A percentile compares a stretch with the other conserved stretches of the same genome.
phyloP scores from a whole-genome alignment of 2,329 filamentous ascomycete species.

The Penicillium hesseltinei region DNA sequence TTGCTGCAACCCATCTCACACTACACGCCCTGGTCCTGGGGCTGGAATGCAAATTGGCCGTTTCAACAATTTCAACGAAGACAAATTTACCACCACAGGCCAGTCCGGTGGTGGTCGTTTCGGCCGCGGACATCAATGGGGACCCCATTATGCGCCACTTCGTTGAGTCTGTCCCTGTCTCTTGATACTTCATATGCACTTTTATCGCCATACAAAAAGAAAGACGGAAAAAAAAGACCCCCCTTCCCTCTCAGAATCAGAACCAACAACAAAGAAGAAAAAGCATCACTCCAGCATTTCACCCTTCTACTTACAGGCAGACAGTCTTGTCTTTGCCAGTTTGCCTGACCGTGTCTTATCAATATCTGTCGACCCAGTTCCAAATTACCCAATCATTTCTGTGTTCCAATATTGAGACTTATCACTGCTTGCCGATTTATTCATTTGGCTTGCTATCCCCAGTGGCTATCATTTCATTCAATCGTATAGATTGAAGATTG shows the following conservation, averaged over 20 bases:
- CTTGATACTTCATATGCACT: background rate
- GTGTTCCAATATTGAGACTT: constrained; percentile 11
- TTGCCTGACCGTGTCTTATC: background rate
- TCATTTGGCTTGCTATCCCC: constrained; percentile 17
- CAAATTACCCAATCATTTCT: constrained; percentile 5
- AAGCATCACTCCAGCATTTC: background rate
- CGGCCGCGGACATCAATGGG: constrained; percentile 39
- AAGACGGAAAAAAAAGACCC: background rate
- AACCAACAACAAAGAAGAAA: background rate
- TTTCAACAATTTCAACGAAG: constrained; percentile 53
- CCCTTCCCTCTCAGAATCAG: background rate
- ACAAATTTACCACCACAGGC: constrained; percentile 39
- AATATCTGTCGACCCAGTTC: constrained; percentile 1
- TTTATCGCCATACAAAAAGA: background rate
- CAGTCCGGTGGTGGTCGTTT: constrained; percentile 38
- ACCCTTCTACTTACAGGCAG: background rate
- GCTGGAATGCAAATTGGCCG: constrained; percentile 65
- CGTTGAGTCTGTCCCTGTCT: constrained; percentile 26
- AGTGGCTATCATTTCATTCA: constrained; percentile 8
- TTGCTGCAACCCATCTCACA: constrained; percentile 88
- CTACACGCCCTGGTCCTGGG: constrained; percentile 84
- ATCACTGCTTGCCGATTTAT: constrained; percentile 18
- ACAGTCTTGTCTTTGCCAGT: background rate
- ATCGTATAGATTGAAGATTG: background rate
- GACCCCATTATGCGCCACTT: constrained; percentile 37